Base-by-base conservation (phyloP, 2,329 filamentous ascomycete genomes). In the Peltaster fructicola region DNA sequence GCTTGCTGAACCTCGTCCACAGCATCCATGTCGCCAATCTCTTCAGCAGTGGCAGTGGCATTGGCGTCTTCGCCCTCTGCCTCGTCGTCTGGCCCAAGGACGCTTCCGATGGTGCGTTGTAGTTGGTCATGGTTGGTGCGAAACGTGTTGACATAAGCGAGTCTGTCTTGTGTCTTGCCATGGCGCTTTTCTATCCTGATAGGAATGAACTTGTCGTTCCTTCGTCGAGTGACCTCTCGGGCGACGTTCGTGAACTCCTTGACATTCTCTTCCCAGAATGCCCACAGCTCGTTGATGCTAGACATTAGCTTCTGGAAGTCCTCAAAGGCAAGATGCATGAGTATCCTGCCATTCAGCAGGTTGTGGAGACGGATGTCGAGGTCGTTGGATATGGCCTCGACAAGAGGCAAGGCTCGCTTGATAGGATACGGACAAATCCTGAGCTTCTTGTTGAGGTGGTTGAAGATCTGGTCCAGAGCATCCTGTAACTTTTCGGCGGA, bases 241-340 rank as follows among this genome's bases (percentile, higher is more conserved):
- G 88, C 85, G 35, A 95, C 80, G 39, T 93, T 92, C 9, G 85
- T 95, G 46, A 99, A 98, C 41, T 95, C 88, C 50, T 95, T 95
- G 46, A 91, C 66, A 41, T 85, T 82, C 27, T 91, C 82, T 40
- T 98, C 88, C 88, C 88, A 99, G 7, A 76, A 74, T 19, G 68
- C 68, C 65, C 90, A 99, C 32, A 98, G 84, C 10, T 69, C 67
- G 29, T 85, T 77, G 12, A 84, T 77, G 10, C 73, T 74, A 31
- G 66, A 70, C 73, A 95, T 91, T 33, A 92, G 65, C 12, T 65
- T 68, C 42, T 76, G 70, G 48, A 99, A 99, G 35, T 95, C 85
- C 24, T 71, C 68, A 45, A 90, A 95, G 34, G 88, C 81, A 27
- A 95, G 66, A 43, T 93, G 80, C 55, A 98, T 85, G 27, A 98